Conservation (phyloP, 163 green algal genomes). For the Chloromonas sp. region DNA sequence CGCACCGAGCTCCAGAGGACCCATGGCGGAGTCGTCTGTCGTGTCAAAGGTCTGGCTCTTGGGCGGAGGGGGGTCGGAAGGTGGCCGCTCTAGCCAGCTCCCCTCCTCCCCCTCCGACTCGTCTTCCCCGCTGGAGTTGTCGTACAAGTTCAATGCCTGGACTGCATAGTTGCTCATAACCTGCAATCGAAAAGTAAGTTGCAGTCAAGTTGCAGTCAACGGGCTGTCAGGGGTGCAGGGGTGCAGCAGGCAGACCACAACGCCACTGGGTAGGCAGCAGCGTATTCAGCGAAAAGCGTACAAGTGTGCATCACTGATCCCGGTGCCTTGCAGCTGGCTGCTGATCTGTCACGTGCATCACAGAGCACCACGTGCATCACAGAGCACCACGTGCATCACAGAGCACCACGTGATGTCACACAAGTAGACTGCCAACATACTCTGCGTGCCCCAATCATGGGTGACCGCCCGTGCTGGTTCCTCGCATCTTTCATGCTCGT, state of each 20-base stretch:
- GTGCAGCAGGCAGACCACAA: background rate
- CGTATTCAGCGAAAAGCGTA: background rate
- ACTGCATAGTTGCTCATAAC: constrained; percentile 8
- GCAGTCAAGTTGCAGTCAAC: background rate
- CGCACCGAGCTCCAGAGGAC: too few relatives aligned
- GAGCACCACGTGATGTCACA: background rate
- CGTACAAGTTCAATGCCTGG: background rate
- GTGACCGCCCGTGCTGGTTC: too few relatives aligned
- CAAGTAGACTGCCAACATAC: background rate
- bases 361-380: background rate
- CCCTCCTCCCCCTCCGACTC: background rate
- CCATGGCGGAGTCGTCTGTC: too few relatives aligned
- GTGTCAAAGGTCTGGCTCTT: background rate
- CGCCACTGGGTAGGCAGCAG: background rate
- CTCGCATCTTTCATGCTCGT: too few relatives aligned
- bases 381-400: background rate
- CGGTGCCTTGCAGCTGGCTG: background rate
- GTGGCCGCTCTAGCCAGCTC: background rate
- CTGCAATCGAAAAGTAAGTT: background rate
- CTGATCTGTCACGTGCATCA: background rate
- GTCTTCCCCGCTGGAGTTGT: background rate
- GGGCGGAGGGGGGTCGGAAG: background rate
- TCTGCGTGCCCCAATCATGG: too few relatives aligned
- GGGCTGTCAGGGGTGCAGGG: background rate
- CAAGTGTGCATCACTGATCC: too few relatives aligned